Percentiles rank a stretch among this genome's conserved stretches.
Conservation (phyloP, 2,329 filamentous ascomycete genomes). For the Ophiostoma pallidulum region DNA sequence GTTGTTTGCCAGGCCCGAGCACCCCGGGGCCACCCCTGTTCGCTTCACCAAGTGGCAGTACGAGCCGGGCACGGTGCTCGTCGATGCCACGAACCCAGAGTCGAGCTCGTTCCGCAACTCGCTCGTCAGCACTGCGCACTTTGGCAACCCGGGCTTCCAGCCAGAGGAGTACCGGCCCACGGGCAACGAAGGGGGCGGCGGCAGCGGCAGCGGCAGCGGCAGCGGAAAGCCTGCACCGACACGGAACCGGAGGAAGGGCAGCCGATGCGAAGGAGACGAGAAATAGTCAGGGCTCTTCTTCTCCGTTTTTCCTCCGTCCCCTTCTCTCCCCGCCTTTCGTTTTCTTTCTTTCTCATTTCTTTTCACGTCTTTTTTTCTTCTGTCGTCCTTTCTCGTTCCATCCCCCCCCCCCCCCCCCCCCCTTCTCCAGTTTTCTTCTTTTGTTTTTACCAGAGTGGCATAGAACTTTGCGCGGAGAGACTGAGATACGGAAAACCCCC, state of each 20-base stretch:
- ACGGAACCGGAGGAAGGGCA: slow-evolving; percentile 5
- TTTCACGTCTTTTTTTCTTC: not conserved
- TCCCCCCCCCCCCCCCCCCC: too few species aligned
- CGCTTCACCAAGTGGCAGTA: slow-evolving; percentile 50
- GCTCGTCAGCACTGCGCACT: slow-evolving; percentile 58
- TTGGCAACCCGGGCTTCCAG: slow-evolving; percentile 54
- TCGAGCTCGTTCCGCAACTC: slow-evolving; percentile 53
- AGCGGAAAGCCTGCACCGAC: not conserved
- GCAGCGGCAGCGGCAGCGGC: not conserved
- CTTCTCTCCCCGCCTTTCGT: not conserved
- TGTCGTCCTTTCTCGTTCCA: not conserved
- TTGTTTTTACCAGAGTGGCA: not conserved
- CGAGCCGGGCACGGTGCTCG: slow-evolving; percentile 17
- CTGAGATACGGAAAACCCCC: too few species aligned
- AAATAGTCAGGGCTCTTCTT: not conserved
- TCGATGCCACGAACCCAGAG: slow-evolving; percentile 5
- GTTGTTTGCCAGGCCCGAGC: not conserved
- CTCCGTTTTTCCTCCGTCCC: not conserved
- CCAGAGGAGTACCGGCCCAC: slow-evolving; percentile 42
- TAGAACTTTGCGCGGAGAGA: too few species aligned
- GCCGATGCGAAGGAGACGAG: not conserved
- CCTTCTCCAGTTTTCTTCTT: not conserved
- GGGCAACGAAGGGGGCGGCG: slow-evolving; percentile 3
- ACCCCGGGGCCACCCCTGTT: slow-evolving; percentile 24
- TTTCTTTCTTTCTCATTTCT: too few species aligned